These are phyloP conservation scores for Salvia sclarea DNA, from an alignment of 305 asterid genomes.

Conservation along the genomic window DNA sequence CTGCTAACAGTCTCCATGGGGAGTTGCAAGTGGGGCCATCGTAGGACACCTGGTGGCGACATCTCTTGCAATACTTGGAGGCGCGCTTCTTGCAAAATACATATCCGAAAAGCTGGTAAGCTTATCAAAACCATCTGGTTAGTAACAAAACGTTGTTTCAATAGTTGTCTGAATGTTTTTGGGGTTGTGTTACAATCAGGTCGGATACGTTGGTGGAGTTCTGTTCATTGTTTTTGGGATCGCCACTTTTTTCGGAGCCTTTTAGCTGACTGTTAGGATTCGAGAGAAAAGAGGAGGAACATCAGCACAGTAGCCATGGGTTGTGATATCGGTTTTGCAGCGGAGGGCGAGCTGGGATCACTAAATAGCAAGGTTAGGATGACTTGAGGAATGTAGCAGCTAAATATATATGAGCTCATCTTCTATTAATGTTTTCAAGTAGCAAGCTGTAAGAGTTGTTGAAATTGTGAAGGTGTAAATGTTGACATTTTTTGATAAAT, in stretches of 20 bases:
- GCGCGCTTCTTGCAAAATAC: constrained; percentile 83
- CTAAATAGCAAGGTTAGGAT: constrained; percentile 3
- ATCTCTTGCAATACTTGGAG: constrained; percentile 79
- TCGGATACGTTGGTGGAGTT: constrained; percentile 67
- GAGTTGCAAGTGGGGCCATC: constrained; percentile 96
- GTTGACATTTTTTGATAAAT: not conserved
- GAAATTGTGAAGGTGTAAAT: not conserved
- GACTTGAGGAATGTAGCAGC: constrained; percentile 19
- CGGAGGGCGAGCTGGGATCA: not conserved
- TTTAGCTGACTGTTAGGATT: constrained; percentile 30
- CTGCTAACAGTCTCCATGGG: constrained; percentile 80
- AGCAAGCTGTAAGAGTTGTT: not conserved
- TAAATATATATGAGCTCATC: not conserved
- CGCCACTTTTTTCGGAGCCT: constrained; percentile 69
- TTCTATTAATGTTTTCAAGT: not conserved
- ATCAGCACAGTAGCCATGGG: not conserved
- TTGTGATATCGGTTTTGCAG: not conserved
- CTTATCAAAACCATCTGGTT: not conserved
- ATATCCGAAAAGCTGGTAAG: constrained; percentile 93
- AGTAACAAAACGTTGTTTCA: not conserved
- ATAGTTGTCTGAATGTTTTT: constrained; percentile 12
- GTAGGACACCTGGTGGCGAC: constrained; percentile 86
- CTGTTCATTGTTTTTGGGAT: constrained; percentile 57
- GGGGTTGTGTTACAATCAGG: constrained; percentile 41
- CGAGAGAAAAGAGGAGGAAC: not conserved